Evolutionary conservation across 345 rosid species (phyloP).

Genomic region (Salix koriyanagi): DNA sequence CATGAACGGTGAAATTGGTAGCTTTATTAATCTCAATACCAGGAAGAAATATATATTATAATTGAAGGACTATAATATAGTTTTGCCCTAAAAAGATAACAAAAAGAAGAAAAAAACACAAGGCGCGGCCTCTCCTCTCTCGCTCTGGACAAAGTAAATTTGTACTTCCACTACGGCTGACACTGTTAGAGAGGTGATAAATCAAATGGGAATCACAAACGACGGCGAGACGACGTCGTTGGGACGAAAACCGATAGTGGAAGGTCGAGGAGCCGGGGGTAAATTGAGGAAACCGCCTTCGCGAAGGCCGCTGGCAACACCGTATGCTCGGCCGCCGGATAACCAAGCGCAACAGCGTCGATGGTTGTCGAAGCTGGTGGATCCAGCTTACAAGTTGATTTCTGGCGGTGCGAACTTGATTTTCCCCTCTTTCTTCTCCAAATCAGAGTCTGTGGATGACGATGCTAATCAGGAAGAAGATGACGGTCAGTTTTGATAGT

Average conservation of each 20-base stretch:
- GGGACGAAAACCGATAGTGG: neutral
- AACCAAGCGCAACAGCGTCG: conserved; percentile 35
- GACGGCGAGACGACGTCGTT: conserved; percentile 34
- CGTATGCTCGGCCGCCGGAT: conserved; percentile 57
- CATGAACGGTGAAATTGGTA: too few species aligned
- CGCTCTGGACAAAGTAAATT: neutral
- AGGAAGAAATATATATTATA: neutral
- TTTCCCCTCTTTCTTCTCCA: conserved; percentile 63
- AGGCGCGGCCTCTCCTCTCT: neutral
- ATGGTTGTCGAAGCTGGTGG: conserved; percentile 69
- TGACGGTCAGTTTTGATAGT: conserved; percentile 6
- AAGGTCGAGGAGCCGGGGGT: conserved; percentile 55
- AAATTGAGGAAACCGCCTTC: conserved; percentile 46
- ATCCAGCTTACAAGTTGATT: conserved; percentile 73
- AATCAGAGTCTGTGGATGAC: conserved; percentile 17
- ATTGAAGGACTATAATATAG: neutral
- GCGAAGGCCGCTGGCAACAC: conserved; percentile 42
- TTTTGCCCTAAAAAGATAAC: too few species aligned
- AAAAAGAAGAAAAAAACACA: neutral
- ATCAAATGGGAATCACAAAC: neutral
- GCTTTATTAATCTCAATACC: too few species aligned
- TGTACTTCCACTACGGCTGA: neutral
- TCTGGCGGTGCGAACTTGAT: conserved; percentile 61
- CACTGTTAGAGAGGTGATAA: neutral
- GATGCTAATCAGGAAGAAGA: conserved; percentile 12